Base-by-base conservation (phyloP, 139 green algal species). In the Raphidocelis subcapitata region DNA sequence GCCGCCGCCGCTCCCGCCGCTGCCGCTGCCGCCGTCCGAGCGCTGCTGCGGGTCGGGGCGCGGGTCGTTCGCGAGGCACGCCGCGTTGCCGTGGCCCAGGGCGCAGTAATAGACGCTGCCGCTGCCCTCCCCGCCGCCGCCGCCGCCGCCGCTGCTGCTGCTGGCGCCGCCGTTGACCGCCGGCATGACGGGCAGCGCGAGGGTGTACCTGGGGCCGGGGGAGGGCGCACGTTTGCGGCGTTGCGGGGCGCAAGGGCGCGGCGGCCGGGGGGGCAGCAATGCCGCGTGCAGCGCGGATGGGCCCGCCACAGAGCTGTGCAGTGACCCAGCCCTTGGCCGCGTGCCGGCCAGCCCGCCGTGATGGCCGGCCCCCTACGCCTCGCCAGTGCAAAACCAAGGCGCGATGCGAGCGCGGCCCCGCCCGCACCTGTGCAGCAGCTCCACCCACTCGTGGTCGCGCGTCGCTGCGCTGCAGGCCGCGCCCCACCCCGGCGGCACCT, bases 31-130 rank as follows among this genome's bases (percentile, higher is more conserved):
- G 31, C 35, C 14, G 18, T 31, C 33, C 3, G 29, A 20, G 62
- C 62, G 20, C 20, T 32, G 33, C 49, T 57, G 57, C 24, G 57
- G 20, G 57, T 64, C 24, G 24, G 20, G 24, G 20, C 16, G 57
- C 20, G 60, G 18, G 51, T 77, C 72, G 41, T 77, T 77, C 14
- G 28, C 62, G 4, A 77, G 72, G 54, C 72, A 77, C 29, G 62
- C 65, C 2, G 71, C 24, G 47, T 77, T 71, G 47, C 72, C 72
- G 36, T 66, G 62, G 31, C 62, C 35, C 2, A 77, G 62, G 21
- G 61, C 61, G 28, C 62, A 72, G 46, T 66, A 65, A 62, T 77
- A 47, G 12, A 77, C 41, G 41, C 41, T 12, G 8, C 41, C 41
- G 41, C 41, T 49, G 41, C 41, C 41, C 12, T 20, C 24, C 10